Evolutionary conservation across 2,329 filamentous ascomycete genomes (phyloP).

Genomic region (Graphilbum ipis-grandicollis): DNA sequence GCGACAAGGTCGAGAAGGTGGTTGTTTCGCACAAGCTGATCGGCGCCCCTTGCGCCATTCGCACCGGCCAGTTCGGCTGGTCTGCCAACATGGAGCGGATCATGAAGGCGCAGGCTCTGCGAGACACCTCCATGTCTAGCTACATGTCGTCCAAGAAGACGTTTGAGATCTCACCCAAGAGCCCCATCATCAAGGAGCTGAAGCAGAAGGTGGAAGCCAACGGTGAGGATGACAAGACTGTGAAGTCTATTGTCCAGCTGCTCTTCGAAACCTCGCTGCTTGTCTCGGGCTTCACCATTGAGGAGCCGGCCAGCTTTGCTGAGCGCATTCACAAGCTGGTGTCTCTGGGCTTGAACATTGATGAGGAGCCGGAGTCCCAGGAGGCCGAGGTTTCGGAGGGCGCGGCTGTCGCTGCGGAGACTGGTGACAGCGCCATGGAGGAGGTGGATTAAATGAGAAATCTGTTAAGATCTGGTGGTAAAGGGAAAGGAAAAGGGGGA

Average conservation of each 20-base stretch:
- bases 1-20: constrained; percentile 99
- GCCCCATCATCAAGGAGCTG: constrained; percentile 92
- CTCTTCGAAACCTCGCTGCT: constrained; percentile 98
- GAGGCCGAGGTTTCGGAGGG: constrained; percentile 37
- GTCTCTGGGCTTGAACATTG: constrained; percentile 90
- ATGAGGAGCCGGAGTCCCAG: constrained; percentile 71
- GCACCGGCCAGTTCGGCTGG: constrained; percentile 99
- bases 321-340: constrained; percentile 99
- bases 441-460: constrained; percentile 75
- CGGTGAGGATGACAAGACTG: constrained; percentile 94
- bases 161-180: constrained; percentile 99
- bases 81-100: constrained; percentile 99
- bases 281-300: constrained; percentile 98
- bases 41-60: constrained; percentile 90
- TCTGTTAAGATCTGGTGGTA: background rate
- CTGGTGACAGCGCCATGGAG: constrained; percentile 94
- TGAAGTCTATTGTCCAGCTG: constrained; percentile 97
- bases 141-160: constrained; percentile 99
- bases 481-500: background rate
- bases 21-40: constrained; percentile 96
- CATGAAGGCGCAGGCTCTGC: constrained; percentile 99
- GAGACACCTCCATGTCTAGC: constrained; percentile 97
- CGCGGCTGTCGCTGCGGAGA: constrained; percentile 39
- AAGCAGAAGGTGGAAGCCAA: constrained; percentile 98
- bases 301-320: constrained; percentile 93